Conservation (phyloP, 257 asterid species). For the Paraleonurus japonicus region DNA sequence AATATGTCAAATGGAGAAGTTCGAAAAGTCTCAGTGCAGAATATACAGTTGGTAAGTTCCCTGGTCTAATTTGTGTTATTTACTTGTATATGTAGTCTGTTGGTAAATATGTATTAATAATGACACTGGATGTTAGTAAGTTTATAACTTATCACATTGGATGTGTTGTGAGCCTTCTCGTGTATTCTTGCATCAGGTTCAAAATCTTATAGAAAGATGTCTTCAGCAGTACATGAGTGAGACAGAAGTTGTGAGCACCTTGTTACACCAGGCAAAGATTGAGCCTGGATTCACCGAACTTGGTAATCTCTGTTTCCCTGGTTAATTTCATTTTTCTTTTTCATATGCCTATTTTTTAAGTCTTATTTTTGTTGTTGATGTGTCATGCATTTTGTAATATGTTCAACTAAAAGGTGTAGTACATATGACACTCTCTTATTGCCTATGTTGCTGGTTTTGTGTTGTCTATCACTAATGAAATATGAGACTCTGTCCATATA, state of each 20-base stretch:
- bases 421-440: neutral
- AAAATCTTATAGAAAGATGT: conserved; percentile 93
- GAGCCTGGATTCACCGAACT: conserved; percentile 97
- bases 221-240: conserved; percentile 97
- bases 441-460: neutral
- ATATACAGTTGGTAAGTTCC: conserved; percentile 74
- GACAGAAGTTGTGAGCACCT: conserved; percentile 77
- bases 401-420: neutral
- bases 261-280: conserved; percentile 76
- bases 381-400: neutral
- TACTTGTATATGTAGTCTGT: neutral
- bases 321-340: neutral
- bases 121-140: neutral
- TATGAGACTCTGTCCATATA: neutral
- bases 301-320: conserved; percentile 44
- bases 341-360: neutral
- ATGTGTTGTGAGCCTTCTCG: neutral
- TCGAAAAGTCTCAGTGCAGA: conserved; percentile 59
- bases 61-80: neutral
- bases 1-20: conserved; percentile 66
- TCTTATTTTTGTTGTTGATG: neutral
- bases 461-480: neutral
- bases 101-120: too few relatives aligned
- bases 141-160: neutral
- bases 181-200: conserved; percentile 54